phyloP scores from a whole-genome alignment of 1,284 basidiomycete genomes.

The Omphalotus olearius region DNA sequence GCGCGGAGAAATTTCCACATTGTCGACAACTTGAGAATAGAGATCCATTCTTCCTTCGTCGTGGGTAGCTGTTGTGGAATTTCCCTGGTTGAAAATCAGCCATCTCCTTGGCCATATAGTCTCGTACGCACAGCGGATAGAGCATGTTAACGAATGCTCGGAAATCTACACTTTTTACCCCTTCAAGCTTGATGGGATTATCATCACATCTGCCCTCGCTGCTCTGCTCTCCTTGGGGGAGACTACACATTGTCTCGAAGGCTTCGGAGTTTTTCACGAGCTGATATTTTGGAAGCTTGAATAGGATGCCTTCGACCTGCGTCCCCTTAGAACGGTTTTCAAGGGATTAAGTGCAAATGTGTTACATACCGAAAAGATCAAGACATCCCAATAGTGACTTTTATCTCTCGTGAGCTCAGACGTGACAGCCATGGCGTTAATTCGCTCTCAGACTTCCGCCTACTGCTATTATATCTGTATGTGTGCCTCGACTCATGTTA shows the following conservation, averaged over 20 bases:
- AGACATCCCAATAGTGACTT: not conserved
- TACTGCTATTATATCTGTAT: not conserved
- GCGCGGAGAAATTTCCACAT: constrained; percentile 46
- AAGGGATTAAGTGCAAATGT: not conserved
- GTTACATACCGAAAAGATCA: not conserved
- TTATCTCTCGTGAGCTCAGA: not conserved
- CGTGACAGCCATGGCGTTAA: no score
- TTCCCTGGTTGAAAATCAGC: constrained; percentile 29
- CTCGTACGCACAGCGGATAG: constrained; percentile 27
- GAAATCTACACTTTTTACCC: constrained; percentile 22
- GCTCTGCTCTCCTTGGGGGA: constrained; percentile 14
- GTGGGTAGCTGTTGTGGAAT: constrained; percentile 50
- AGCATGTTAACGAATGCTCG: constrained; percentile 28
- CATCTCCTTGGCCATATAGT: no score
- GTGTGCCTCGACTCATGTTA: not conserved
- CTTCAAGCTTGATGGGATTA: constrained; percentile 26
- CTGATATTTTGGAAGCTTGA: constrained; percentile 25
- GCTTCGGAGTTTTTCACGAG: constrained; percentile 24
- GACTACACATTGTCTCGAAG: constrained; percentile 24
- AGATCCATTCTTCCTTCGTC: constrained; percentile 41
- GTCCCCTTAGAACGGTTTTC: not conserved
- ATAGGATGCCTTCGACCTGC: constrained; percentile 26
- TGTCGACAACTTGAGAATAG: constrained; percentile 45
- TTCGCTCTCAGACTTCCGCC: no score
- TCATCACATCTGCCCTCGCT: constrained; percentile 28